Percentiles rank a stretch among this genome's conserved stretches.
Evolutionary conservation across 2,329 filamentous ascomycete species (phyloP).

Genomic region (Xylaria sp.): DNA sequence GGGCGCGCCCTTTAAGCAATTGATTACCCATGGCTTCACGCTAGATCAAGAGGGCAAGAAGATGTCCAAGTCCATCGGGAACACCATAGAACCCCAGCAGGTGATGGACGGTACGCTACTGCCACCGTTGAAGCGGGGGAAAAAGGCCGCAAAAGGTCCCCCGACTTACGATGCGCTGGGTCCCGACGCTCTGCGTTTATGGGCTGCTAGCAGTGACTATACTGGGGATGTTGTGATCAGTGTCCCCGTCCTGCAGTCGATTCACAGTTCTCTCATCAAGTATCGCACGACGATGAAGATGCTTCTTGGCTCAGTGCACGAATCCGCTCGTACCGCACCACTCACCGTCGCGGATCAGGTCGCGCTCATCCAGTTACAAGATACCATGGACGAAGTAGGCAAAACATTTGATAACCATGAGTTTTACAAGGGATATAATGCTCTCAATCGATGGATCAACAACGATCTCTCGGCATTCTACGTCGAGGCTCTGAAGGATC

Average conservation of each 20-base stretch:
- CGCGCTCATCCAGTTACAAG: conserved; percentile 74
- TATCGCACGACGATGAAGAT: conserved; percentile 91
- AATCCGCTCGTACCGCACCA: conserved; percentile 55
- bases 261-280: conserved; percentile 80
- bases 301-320: conserved; percentile 76
- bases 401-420: conserved; percentile 73
- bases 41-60: conserved; percentile 90
- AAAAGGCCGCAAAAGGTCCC: conserved; percentile 51
- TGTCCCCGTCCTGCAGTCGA: conserved; percentile 73
- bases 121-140: conserved; percentile 68
- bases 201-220: conserved; percentile 92
- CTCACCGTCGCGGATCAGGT: conserved; percentile 72
- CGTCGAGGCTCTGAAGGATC: conserved; percentile 89
- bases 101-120: conserved; percentile 86
- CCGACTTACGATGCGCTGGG: conserved; percentile 73
- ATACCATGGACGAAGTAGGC: conserved; percentile 68
- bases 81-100: conserved; percentile 78
- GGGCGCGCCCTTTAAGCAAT: conserved; percentile 76
- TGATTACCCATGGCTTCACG: conserved; percentile 96
- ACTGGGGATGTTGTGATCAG: conserved; percentile 86
- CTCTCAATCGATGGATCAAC: conserved; percentile 81
- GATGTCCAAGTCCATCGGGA: conserved; percentile 98
- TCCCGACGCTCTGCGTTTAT: conserved; percentile 84
- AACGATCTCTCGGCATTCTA: conserved; percentile 91
- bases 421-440: conserved; percentile 77